Conservation (phyloP, 1,284 basidiomycete genomes). For the Schizophyllum commune region DNA sequence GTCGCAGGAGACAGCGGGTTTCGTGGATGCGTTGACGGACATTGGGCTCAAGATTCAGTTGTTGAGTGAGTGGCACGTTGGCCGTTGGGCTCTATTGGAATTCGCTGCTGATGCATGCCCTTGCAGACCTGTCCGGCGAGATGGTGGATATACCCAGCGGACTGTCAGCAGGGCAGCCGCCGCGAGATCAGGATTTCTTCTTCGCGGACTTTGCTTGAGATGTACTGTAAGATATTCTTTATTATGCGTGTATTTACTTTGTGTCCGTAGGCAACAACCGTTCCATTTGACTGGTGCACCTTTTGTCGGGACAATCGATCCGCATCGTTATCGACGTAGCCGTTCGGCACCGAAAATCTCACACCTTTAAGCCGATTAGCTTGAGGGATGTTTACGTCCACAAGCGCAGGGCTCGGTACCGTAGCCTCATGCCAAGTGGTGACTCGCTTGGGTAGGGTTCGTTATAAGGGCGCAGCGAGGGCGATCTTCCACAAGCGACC, state of each 20-base stretch:
- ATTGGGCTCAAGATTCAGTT: constrained; percentile 93
- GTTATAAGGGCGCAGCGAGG: too few relatives aligned
- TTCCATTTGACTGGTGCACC: too few relatives aligned
- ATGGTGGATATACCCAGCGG: constrained; percentile 86
- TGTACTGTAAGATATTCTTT: neutral
- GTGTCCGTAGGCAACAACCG: neutral
- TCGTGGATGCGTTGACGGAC: constrained; percentile 83
- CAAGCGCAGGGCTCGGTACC: too few relatives aligned
- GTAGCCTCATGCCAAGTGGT: too few relatives aligned
- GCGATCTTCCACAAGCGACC: too few relatives aligned
- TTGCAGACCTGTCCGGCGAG: constrained; percentile 80
- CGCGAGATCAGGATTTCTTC: constrained; percentile 78
- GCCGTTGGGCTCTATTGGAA: neutral
- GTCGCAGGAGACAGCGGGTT: constrained; percentile 79
- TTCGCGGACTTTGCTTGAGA: constrained; percentile 57
- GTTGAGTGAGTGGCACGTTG: constrained; percentile 51
- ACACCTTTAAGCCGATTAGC: too few relatives aligned
- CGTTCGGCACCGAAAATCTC: too few relatives aligned
- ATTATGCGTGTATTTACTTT: neutral
- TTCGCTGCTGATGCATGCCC: constrained; percentile 4
- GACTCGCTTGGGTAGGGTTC: too few relatives aligned
- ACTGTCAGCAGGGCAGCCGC: constrained; percentile 63
- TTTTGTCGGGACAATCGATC: too few relatives aligned
- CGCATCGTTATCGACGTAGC: too few relatives aligned
- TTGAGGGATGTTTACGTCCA: too few relatives aligned